Evolutionary conservation across 768 basidiomycete species (phyloP).

Genomic region (Lentinula raphanica): DNA sequence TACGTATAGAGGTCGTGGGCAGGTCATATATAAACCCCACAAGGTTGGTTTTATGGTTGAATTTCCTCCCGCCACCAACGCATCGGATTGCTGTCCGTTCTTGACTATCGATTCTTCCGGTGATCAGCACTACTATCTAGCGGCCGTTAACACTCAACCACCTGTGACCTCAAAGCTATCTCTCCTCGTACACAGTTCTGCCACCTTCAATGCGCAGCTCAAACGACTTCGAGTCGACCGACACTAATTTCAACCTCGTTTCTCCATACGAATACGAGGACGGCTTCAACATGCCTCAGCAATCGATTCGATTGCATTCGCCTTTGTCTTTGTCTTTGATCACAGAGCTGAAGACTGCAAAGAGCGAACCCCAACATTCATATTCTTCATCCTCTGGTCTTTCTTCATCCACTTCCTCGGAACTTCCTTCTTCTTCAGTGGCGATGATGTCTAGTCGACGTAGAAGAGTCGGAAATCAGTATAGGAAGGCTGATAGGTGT

Average conservation of each 20-base stretch:
- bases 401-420: background rate
- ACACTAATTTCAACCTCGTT: background rate
- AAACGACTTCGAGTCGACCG: background rate
- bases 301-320: slow-evolving; percentile 2
- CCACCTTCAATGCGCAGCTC: background rate
- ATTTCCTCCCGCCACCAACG: background rate
- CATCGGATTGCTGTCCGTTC: background rate
- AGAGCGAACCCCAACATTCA: background rate
- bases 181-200: background rate
- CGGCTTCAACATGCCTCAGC: background rate
- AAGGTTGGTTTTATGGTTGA: slow-evolving; percentile 1
- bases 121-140: background rate
- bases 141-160: background rate
- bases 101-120: background rate
- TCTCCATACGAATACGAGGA: background rate
- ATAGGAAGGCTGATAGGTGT: background rate
- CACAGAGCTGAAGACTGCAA: background rate
- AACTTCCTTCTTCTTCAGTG: background rate
- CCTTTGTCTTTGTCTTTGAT: slow-evolving; percentile 4
- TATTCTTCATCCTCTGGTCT: background rate
- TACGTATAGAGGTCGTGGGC: slow-evolving; percentile 4
- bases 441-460: background rate
- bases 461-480: background rate
- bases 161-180: background rate
- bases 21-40: slow-evolving; percentile 6